A percentile compares a stretch with the other conserved stretches of the same genome.
phyloP scores from a whole-genome alignment of 164 flowering plant species.

The Chloranthus sessilifolius region DNA sequence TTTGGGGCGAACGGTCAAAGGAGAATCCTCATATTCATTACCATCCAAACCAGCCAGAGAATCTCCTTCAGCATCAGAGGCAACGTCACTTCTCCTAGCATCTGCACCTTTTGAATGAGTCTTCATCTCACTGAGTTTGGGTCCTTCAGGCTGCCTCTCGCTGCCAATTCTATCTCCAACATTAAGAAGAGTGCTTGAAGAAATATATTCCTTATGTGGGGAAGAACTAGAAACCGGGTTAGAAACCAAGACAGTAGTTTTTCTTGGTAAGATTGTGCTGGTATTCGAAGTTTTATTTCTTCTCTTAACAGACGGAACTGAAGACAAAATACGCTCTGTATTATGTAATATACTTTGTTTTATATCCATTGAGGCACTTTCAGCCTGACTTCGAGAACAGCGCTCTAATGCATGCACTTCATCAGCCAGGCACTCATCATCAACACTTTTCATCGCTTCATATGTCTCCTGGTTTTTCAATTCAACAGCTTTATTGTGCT shows the following conservation, averaged over 20 bases:
- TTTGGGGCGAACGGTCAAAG: constrained; percentile 13
- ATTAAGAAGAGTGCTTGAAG: constrained; percentile 14
- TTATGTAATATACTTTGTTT: constrained; percentile 20
- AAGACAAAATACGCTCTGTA: constrained; percentile 16
- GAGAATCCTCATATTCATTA: constrained; percentile 11
- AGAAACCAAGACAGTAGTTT: constrained; percentile 17
- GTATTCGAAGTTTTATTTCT: constrained; percentile 16
- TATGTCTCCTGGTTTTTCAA: constrained; percentile 21
- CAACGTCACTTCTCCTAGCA: constrained; percentile 4
- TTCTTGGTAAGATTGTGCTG: constrained; percentile 18
- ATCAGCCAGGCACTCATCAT: constrained; percentile 22
- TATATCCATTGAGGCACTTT: constrained; percentile 22
- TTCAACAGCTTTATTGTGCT: constrained; percentile 7
- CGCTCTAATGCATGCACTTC: constrained; percentile 30
- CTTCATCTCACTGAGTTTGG: constrained; percentile 4
- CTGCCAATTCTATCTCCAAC: constrained; percentile 14
- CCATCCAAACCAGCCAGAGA: constrained; percentile 12
- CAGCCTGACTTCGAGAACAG: constrained; percentile 25
- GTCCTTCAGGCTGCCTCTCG: background rate
- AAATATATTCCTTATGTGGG: constrained; percentile 14
- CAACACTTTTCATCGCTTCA: constrained; percentile 15
- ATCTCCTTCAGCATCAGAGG: constrained; percentile 15
- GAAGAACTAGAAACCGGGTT: constrained; percentile 15
- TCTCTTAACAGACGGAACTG: constrained; percentile 16
- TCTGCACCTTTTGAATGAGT: constrained; percentile 2